Evolutionary conservation across 331 rosid species (phyloP).

Genomic region (Saraca asoca): DNA sequence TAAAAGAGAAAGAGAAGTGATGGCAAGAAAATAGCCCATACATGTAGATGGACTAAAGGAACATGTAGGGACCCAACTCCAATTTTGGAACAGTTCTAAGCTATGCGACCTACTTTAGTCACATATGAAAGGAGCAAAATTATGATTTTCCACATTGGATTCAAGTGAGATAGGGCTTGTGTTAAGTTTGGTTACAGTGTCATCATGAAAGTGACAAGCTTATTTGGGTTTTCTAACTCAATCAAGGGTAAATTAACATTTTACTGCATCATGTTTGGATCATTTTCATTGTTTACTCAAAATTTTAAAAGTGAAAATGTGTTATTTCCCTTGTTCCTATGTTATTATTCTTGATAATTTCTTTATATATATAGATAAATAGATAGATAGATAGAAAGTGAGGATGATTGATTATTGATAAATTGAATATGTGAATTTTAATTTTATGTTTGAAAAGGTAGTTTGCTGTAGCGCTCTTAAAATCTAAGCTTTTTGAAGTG

Average conservation of each 20-base stretch:
- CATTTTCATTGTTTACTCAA: too few relatives aligned
- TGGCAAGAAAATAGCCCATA: conserved; percentile 36
- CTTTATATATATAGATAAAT: too few relatives aligned
- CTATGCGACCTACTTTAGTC: conserved; percentile 35
- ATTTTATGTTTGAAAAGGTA: too few relatives aligned
- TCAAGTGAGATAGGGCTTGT: conserved; percentile 3
- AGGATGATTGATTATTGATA: too few relatives aligned
- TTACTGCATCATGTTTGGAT: too few relatives aligned
- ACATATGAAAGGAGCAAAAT: conserved; percentile 28
- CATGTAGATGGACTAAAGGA: conserved; percentile 16
- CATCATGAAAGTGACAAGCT: conserved; percentile 39
- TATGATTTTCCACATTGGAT: conserved; percentile 17
- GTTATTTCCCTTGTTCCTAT: too few relatives aligned
- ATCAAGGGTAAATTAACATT: neutral
- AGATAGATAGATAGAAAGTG: too few relatives aligned
- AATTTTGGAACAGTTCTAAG: conserved; percentile 28
- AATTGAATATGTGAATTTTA: too few relatives aligned
- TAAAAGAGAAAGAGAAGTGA: conserved; percentile 23
- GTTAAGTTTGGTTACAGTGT: conserved; percentile 30
- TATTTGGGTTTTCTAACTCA: conserved; percentile 2
- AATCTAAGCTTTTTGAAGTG: too few relatives aligned
- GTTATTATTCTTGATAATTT: too few relatives aligned
- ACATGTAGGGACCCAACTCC: conserved; percentile 33
- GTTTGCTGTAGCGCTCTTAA: too few relatives aligned
- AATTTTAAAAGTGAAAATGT: too few relatives aligned